Percentiles rank a stretch among this genome's conserved stretches.
phyloP scores from a whole-genome alignment of 768 basidiomycete genomes.

The Phanerodontia chrysosporium region DNA sequence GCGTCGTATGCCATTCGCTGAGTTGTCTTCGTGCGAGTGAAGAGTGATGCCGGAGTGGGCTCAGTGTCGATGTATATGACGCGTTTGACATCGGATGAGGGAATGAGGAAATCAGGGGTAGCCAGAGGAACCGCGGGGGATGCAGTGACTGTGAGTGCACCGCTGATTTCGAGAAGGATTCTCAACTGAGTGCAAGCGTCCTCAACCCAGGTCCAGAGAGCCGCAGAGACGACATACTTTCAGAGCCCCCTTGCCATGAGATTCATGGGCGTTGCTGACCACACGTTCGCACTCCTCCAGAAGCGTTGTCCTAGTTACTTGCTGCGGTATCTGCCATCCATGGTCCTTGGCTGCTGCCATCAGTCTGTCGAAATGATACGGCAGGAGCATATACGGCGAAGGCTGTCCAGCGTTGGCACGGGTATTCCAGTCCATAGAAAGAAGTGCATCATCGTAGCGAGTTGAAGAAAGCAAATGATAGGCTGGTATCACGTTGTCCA shows the following conservation, averaged over 20 bases:
- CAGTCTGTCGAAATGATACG: slow-evolving; percentile 59
- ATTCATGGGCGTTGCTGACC: slow-evolving; percentile 23
- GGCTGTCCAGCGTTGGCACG: slow-evolving; percentile 41
- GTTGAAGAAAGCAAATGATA: slow-evolving; percentile 47
- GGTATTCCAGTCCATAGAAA: slow-evolving; percentile 50
- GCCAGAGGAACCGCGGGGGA: slow-evolving; percentile 7
- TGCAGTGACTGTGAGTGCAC: slow-evolving; percentile 17
- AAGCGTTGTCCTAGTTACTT: slow-evolving; percentile 6
- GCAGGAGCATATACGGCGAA: slow-evolving; percentile 59
- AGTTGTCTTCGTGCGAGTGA: slow-evolving; percentile 72
- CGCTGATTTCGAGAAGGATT: slow-evolving; percentile 27
- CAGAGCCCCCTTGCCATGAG: slow-evolving; percentile 1
- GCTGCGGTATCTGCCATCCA: slow-evolving; percentile 35
- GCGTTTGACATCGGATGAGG: slow-evolving; percentile 35
- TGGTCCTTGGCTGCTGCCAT: slow-evolving; percentile 44
- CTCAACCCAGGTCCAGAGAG: background rate
- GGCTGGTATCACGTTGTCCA: background rate
- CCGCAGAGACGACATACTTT: slow-evolving; percentile 21
- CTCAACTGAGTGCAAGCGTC: slow-evolving; percentile 41
- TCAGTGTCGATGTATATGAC: slow-evolving; percentile 51
- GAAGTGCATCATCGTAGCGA: slow-evolving; percentile 52
- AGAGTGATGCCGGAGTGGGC: slow-evolving; percentile 49
- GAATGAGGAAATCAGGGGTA: slow-evolving; percentile 25
- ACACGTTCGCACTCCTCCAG: slow-evolving; percentile 39
- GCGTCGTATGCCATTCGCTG: slow-evolving; percentile 49